Conservation (phyloP, 208 protist genomes). For the Novymonas esmeraldas region DNA sequence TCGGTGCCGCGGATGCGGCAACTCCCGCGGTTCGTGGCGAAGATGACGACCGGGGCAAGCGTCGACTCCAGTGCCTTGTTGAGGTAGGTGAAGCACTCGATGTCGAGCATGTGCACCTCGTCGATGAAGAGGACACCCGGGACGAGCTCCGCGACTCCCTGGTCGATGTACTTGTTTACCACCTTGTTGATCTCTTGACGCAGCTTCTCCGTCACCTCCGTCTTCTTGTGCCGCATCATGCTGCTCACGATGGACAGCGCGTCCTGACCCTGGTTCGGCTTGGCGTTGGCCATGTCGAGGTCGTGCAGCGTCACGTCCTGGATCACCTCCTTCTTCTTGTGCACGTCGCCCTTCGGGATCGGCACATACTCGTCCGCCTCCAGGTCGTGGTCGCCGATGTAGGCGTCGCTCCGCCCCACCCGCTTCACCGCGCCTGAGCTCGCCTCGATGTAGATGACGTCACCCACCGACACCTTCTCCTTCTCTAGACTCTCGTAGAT, state of each 20-base stretch:
- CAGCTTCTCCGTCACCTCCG: constrained; percentile 99
- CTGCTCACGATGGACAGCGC: constrained; percentile 97
- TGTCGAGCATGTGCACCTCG: constrained; percentile 99
- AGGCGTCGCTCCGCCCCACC: constrained; percentile 96
- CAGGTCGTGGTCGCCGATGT: constrained; percentile 96
- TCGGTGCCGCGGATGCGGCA: constrained; percentile 98
- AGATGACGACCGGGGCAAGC: constrained; percentile 99
- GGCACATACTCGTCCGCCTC: constrained; percentile 99
- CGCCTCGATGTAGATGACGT: constrained; percentile 99
- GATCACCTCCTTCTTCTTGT: constrained; percentile 99
- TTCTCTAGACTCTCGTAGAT: constrained; percentile 99
- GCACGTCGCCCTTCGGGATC: constrained; percentile 99
- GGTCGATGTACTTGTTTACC: constrained; percentile 99
- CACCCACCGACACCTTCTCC: constrained; percentile 98
- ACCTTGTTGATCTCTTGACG: constrained; percentile 99
- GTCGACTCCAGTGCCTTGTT: constrained; percentile 99
- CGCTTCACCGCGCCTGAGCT: constrained; percentile 98
- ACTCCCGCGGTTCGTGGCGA: constrained; percentile 99
- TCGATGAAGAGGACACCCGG: constrained; percentile 99
- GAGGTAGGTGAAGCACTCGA: constrained; percentile 99
- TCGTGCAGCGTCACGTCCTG: constrained; percentile 99
- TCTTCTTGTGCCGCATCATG: constrained; percentile 99
- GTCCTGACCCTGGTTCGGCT: constrained; percentile 97
- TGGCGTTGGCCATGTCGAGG: constrained; percentile 99
- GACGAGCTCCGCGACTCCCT: constrained; percentile 99